Conservation (phyloP, 2,329 filamentous ascomycete genomes). For the Metarhizium humberi region DNA sequence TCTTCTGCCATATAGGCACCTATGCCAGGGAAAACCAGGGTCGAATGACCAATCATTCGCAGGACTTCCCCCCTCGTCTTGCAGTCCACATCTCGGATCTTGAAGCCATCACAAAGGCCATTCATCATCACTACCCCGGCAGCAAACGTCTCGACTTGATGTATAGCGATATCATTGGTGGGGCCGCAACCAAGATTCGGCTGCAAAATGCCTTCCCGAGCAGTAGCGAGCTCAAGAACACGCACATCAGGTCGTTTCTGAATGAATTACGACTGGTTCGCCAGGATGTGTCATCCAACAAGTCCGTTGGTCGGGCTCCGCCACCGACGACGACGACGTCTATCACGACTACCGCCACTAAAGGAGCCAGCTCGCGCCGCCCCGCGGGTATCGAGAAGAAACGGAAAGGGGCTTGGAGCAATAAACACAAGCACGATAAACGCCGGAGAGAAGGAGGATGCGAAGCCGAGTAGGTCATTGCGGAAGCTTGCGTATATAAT, state of each 20-base stretch:
- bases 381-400: too few relatives aligned
- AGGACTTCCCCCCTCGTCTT: not conserved
- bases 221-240: not conserved
- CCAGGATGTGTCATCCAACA: not conserved
- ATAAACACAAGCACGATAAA: too few relatives aligned
- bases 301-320: too few relatives aligned
- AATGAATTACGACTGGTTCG: not conserved
- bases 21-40: not conserved
- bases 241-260: not conserved
- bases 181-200: not conserved
- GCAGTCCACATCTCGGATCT: not conserved
- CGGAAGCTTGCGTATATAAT: too few relatives aligned
- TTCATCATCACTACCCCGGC: not conserved
- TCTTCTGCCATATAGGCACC: slow-evolving; percentile 1
- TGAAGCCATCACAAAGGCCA: not conserved
- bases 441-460: too few relatives aligned
- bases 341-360: too few relatives aligned
- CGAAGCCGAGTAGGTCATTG: too few relatives aligned
- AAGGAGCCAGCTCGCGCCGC: too few relatives aligned
- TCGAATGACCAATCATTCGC: not conserved
- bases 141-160: not conserved
- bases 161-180: not conserved
- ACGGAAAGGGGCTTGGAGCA: too few relatives aligned
- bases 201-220: not conserved
- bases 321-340: not conserved